Evolutionary conservation across 371 early-diverging fungal genomes (phyloP), one percentile per base, ranked within the genome.

Genomic region (Zychaea mexicana): DNA sequence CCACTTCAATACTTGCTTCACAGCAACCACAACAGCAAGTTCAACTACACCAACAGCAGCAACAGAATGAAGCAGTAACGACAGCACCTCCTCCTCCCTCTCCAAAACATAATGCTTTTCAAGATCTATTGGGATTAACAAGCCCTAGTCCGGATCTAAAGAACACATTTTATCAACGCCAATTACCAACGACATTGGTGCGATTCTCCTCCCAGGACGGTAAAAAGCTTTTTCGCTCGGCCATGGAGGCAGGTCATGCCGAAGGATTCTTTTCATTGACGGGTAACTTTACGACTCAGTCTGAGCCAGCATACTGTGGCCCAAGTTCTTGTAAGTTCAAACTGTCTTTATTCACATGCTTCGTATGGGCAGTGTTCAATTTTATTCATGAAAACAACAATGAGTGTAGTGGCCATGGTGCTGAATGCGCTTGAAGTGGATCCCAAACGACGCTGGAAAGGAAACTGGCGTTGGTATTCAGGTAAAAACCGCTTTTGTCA

Each of bases 401-500:
- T n/a, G n/a, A n/a, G n/a, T 82, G 77, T 38, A 81, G 86, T 93
- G 71, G 93, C 95, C 33, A 95, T 95, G 92, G 96, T 94, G 12
- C 81, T 96, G 22, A 96, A 96, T 72, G 93, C 95, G 2, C 76
- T 96, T 36, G 93, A 93, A 69, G 91, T 96, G 13, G 95, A 95
- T 68, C 96, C 96, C 0, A 86, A 91, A 31, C 82, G 89, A 60
- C 78, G 82, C 21, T 95, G 97, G 96, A 95, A 96, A 76, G 96
- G 97, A 4, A 91, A 92, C 10, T 95, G 96, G 96, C 81, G 96
- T 52, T 96, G 93, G 94, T 83, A 71, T 65, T 76, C 81, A 54
- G 79, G 79, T 71, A 76, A 52, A 47, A 42, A 12, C 7, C n/a
- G n/a, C n/a, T n/a, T n/a, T n/a, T n/a, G n/a, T n/a, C 27, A 19